Evolutionary conservation across 2,329 filamentous ascomycete species (phyloP).

Genomic region (Xylaria digitata): DNA sequence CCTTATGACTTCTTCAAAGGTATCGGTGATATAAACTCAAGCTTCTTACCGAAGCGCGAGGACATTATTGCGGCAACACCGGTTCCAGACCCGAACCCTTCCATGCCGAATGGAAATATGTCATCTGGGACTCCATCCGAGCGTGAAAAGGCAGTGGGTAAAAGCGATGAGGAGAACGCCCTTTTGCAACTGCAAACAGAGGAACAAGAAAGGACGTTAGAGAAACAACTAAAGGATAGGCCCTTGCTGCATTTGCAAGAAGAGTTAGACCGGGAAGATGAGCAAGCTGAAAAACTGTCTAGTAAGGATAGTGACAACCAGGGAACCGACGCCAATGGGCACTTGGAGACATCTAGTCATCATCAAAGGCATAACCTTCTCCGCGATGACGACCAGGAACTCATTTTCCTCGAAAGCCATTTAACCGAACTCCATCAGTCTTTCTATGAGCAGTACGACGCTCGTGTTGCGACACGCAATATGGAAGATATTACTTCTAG

Average conservation of each 20-base stretch:
- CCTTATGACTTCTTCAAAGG: conserved; percentile 99
- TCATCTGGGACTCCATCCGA: conserved; percentile 32
- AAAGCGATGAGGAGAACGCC: conserved; percentile 46
- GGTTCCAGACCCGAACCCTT: conserved; percentile 38
- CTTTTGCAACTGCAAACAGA: conserved; percentile 80
- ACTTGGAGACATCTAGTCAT: conserved; percentile 53
- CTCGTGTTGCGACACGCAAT: conserved; percentile 61
- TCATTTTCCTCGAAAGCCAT: conserved; percentile 79
- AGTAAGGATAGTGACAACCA: conserved; percentile 57
- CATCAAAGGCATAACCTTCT: conserved; percentile 77
- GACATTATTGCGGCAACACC: conserved; percentile 58
- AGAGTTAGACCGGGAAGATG: conserved; percentile 85
- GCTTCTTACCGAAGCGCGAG: conserved; percentile 85
- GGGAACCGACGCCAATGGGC: conserved; percentile 45
- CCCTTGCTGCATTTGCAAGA: conserved; percentile 94
- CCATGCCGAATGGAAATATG: conserved; percentile 36
- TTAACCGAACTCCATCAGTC: conserved; percentile 78
- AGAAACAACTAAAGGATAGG: conserved; percentile 88
- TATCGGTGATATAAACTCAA: conserved; percentile 98
- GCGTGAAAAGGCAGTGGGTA: conserved; percentile 39
- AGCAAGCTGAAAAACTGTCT: conserved; percentile 64
- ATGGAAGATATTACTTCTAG: conserved; percentile 56
- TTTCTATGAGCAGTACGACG: conserved; percentile 88
- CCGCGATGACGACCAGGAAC: conserved; percentile 87
- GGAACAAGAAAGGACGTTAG: conserved; percentile 87